Evolutionary conservation across 805 yeast genomes (phyloP).

Genomic region (Clavispora vitiphila): DNA sequence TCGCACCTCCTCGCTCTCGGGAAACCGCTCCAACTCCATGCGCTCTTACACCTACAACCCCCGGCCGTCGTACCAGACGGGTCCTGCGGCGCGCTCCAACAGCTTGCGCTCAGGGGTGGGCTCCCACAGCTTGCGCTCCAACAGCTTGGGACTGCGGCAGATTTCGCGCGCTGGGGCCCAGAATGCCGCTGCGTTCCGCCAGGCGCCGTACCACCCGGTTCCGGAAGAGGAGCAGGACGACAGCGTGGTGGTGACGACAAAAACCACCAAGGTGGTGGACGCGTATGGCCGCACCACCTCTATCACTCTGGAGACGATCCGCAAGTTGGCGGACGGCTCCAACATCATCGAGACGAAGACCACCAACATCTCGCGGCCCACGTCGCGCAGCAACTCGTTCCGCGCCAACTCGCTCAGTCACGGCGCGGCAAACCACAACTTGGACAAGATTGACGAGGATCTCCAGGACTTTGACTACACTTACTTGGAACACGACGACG

Average conservation of each 20-base stretch:
- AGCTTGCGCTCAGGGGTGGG: no score
- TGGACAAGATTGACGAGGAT: slow-evolving; percentile 39
- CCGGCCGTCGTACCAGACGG: slow-evolving; percentile 33
- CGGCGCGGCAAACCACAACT: slow-evolving; percentile 16
- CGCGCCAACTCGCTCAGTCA: slow-evolving; percentile 20
- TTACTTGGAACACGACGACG: slow-evolving; percentile 25
- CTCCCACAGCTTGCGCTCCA: slow-evolving; percentile 1
- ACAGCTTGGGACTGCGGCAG: slow-evolving; percentile 2
- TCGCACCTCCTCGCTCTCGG: slow-evolving; percentile 17
- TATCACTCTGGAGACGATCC: slow-evolving; percentile 49
- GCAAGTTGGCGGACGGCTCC: slow-evolving; percentile 42
- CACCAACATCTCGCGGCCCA: slow-evolving; percentile 32
- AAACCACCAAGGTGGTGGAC: slow-evolving; percentile 48
- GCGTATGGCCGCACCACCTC: slow-evolving; percentile 49
- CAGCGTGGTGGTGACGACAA: slow-evolving; percentile 32
- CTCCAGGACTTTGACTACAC: slow-evolving; percentile 39
- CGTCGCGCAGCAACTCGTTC: slow-evolving; percentile 25
- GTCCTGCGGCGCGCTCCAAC: slow-evolving; percentile 15
- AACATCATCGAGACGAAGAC: slow-evolving; percentile 40
- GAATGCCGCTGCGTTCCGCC: not conserved
- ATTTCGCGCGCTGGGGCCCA: slow-evolving; percentile 6
- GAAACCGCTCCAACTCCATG: slow-evolving; percentile 28
- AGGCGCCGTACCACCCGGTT: slow-evolving; percentile 1
- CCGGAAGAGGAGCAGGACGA: slow-evolving; percentile 17
- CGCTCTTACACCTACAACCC: slow-evolving; percentile 36